Conservation (phyloP, 2,329 filamentous ascomycete genomes). For the Diaporthe sp. region DNA sequence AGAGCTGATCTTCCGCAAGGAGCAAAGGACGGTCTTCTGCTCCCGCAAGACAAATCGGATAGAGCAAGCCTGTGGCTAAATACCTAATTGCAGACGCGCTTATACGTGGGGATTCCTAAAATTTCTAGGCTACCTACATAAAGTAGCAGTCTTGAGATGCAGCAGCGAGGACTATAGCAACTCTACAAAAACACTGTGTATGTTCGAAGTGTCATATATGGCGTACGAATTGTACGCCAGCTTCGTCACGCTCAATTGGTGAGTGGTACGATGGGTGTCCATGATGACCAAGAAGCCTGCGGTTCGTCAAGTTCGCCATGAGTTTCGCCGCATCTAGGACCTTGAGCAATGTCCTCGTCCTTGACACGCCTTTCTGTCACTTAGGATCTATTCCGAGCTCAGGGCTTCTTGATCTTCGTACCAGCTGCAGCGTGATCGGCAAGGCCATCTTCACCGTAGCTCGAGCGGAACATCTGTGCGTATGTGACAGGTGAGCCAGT, state of each 20-base stretch:
- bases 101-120: neutral
- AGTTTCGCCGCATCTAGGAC: no score
- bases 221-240: neutral
- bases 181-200: neutral
- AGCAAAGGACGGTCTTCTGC: neutral
- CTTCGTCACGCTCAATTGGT: no score
- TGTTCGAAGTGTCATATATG: neutral
- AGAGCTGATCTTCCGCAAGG: neutral
- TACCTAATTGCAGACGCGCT: neutral
- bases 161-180: neutral
- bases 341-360: no score
- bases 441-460: neutral
- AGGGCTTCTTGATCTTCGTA: no score
- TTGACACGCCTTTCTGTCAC: no score
- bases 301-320: no score
- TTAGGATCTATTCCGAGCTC: fast-evolving
- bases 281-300: no score
- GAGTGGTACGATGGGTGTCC: no score
- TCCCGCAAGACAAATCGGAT: fast-evolving
- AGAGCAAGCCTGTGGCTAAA: neutral
- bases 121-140: neutral
- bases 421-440: neutral
- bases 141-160: neutral
- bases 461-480: neutral
- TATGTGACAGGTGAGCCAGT: no score